Conservation (phyloP, 257 asterid species). For the Solanum dulcamara region DNA sequence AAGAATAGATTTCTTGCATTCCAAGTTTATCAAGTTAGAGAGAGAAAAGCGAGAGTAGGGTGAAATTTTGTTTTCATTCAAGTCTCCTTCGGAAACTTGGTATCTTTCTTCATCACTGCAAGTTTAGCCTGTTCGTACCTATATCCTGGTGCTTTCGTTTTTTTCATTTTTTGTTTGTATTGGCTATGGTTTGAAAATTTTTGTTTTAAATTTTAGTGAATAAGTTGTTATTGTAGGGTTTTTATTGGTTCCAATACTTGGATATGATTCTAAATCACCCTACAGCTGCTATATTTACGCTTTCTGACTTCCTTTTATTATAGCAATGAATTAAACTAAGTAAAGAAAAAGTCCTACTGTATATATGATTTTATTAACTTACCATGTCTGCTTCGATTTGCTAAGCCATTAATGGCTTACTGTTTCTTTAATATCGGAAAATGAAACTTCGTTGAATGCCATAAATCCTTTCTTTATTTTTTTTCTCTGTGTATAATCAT, state of each 20-base stretch:
- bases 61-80: not conserved
- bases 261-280: not conserved
- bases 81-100: not conserved
- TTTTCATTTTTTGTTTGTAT: not conserved
- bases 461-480: not conserved
- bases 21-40: constrained; percentile 19
- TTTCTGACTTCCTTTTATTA: not conserved
- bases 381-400: constrained; percentile 24
- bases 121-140: not conserved
- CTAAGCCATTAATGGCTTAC: constrained; percentile 1
- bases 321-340: too few relatives aligned
- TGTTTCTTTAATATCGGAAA: constrained; percentile 5
- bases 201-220: too few relatives aligned
- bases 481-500: not conserved
- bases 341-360: not conserved
- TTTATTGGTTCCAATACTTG: not conserved
- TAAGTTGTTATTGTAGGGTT: not conserved
- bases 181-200: not conserved
- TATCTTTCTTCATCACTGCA: not conserved
- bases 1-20: constrained; percentile 18
- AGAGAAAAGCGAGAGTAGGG: not conserved
- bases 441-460: constrained; percentile 9
- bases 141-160: constrained; percentile 3
- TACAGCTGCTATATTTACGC: not conserved
- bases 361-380: constrained; percentile 26